These are phyloP conservation scores for Cryptococcus sp. DNA, from an alignment of 1,284 basidiomycete genomes.

Conservation along the genomic window DNA sequence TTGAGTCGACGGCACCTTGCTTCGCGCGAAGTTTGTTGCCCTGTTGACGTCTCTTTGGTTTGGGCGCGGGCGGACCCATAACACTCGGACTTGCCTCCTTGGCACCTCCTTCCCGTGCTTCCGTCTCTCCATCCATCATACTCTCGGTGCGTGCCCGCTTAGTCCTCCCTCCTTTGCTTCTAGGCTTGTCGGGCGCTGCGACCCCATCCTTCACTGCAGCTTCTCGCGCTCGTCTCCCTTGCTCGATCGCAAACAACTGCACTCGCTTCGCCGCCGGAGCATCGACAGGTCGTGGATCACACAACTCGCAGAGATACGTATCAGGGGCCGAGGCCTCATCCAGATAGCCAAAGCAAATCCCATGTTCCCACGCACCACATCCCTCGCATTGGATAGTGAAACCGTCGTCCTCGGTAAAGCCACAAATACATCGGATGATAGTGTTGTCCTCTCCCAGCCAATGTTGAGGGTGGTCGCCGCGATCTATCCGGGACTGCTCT, in stretches of 20 bases:
- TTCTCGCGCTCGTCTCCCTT: conserved; percentile 4
- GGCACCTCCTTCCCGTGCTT: conserved; percentile 3
- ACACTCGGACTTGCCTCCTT: conserved; percentile 30
- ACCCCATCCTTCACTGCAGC: not conserved
- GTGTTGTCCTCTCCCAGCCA: conserved; percentile 52
- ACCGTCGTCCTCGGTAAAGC: conserved; percentile 71
- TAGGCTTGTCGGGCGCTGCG: conserved; percentile 7
- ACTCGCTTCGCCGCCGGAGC: conserved; percentile 28
- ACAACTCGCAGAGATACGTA: conserved; percentile 51
- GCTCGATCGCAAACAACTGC: conserved; percentile 20
- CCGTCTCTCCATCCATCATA: conserved; percentile 15
- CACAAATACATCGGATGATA: conserved; percentile 53
- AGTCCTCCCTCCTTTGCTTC: conserved; percentile 14
- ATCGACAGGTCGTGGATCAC: conserved; percentile 43
- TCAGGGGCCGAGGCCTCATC: conserved; percentile 71
- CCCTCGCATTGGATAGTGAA: conserved; percentile 89
- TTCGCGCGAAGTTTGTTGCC: conserved; percentile 26
- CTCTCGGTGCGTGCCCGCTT: conserved; percentile 20
- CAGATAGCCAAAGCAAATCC: conserved; percentile 76
- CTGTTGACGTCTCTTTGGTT: conserved; percentile 26
- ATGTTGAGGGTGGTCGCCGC: conserved; percentile 32
- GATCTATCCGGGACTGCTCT: conserved; percentile 17
- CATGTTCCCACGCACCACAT: conserved; percentile 89
- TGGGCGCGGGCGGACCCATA: conserved; percentile 28
- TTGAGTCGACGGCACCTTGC: conserved; percentile 13